These are phyloP conservation scores for Lichtheimia corymbifera DNA, from an alignment of 371 early-diverging fungal genomes.

Conservation along the genomic window DNA sequence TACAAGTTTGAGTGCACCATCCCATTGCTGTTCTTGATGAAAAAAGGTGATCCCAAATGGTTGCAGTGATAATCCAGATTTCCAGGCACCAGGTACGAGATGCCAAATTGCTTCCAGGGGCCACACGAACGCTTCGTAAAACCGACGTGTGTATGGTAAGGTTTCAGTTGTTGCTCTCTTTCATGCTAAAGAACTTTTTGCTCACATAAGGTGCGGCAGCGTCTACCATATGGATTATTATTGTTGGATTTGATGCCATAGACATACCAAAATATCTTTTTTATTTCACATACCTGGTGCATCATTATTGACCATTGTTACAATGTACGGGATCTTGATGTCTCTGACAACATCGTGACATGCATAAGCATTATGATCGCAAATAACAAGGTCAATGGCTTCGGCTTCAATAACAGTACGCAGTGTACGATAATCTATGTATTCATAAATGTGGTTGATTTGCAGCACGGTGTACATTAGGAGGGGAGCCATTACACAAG, in stretches of 20 bases:
- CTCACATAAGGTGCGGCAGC: conserved; percentile 28
- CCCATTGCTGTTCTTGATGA: conserved; percentile 4
- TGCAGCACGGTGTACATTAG: background rate
- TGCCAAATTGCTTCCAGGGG: conserved; percentile 6
- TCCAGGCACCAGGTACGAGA: background rate
- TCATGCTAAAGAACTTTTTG: conserved; percentile 5
- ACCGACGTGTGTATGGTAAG: conserved; percentile 13
- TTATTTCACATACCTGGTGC: conserved; percentile 7
- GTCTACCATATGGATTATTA: background rate
- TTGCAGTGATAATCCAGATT: too few species aligned
- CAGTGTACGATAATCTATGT: conserved; percentile 5
- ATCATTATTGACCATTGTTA: conserved; percentile 8
- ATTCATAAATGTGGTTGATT: background rate
- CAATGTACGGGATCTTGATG: conserved; percentile 9
- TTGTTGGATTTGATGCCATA: too few species aligned
- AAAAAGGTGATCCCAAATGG: too few species aligned
- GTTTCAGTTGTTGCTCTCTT: conserved; percentile 18
- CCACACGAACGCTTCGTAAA: conserved; percentile 17
- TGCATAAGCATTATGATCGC: conserved; percentile 11
- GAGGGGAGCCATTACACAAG: too few species aligned
- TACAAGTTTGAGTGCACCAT: conserved; percentile 25
- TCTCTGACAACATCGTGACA: conserved; percentile 12
- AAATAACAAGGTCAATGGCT: conserved; percentile 12
- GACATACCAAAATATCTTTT: background rate
- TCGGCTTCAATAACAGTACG: background rate